phyloP scores from a whole-genome alignment of 2,329 filamentous ascomycete genomes.

The Cryphonectria japonica region DNA sequence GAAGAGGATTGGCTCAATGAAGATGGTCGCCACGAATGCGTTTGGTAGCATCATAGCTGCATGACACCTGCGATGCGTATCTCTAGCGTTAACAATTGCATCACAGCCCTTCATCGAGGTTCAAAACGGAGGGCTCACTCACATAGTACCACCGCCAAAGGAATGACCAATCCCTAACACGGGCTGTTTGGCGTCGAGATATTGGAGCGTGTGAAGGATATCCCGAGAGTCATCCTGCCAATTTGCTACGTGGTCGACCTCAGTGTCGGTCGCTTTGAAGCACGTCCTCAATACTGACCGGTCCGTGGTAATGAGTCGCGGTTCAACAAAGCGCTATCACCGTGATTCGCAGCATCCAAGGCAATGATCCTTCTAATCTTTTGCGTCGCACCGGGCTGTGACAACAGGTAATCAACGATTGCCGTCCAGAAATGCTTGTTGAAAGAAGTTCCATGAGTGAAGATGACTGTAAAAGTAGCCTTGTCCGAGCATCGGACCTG shows the following conservation, averaged over 20 bases:
- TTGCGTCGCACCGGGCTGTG: not conserved
- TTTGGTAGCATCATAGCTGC: slow-evolving; percentile 23
- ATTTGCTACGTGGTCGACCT: slow-evolving; percentile 8
- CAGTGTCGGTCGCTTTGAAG: not conserved
- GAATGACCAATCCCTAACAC: slow-evolving; percentile 26
- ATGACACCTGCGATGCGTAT: slow-evolving; percentile 16
- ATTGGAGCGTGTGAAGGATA: slow-evolving; percentile 16
- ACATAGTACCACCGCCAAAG: slow-evolving; percentile 24
- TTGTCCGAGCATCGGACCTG: not conserved
- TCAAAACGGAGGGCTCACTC: not conserved
- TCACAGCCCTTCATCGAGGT: too few species aligned
- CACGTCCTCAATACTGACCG: not conserved
- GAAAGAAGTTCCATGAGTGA: slow-evolving; percentile 26
- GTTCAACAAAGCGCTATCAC: slow-evolving; percentile 23
- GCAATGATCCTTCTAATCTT: slow-evolving; percentile 17
- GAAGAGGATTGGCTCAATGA: slow-evolving; percentile 25
- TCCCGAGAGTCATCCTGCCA: slow-evolving; percentile 26
- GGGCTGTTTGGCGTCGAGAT: slow-evolving; percentile 14
- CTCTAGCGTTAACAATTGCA: too few species aligned
- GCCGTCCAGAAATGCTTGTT: slow-evolving; percentile 25
- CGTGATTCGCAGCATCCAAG: slow-evolving; percentile 27
- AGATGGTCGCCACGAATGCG: slow-evolving; percentile 16
- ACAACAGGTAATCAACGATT: slow-evolving; percentile 11
- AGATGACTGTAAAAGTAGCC: slow-evolving; percentile 10
- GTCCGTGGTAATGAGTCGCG: slow-evolving; percentile 1